Evolutionary conservation across 257 asterid genomes (phyloP).

Genomic region (Leonotis leonurus): DNA sequence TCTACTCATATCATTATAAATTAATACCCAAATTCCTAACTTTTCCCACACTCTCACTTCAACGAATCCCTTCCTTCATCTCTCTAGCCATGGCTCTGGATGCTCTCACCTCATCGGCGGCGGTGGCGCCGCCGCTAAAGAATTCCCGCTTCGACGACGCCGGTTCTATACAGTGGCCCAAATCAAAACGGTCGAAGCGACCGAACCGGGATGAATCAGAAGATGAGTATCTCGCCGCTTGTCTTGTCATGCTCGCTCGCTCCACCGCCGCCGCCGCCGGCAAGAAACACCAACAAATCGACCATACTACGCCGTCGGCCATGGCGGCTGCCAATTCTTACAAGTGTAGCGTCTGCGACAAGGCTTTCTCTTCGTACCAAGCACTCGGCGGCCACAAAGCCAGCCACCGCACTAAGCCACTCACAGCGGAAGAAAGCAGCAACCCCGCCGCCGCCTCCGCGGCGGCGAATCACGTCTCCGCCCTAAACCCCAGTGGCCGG

Average conservation of each 20-base stretch:
- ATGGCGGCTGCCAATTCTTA: conserved; percentile 14
- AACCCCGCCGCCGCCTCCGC: conserved; percentile 13
- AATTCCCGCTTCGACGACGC: conserved; percentile 18
- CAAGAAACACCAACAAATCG: background rate
- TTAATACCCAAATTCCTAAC: background rate
- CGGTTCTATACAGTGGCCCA: conserved; percentile 26
- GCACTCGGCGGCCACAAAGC: conserved; percentile 97
- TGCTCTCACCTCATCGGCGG: conserved; percentile 34
- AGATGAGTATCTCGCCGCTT: conserved; percentile 60
- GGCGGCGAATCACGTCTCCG: conserved; percentile 17
- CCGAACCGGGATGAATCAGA: conserved; percentile 22
- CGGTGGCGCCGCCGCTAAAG: conserved; percentile 16
- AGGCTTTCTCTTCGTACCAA: conserved; percentile 56
- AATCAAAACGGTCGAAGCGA: conserved; percentile 55
- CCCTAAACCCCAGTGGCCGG: conserved; percentile 49
- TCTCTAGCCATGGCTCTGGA: conserved; percentile 49
- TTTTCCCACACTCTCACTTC: conserved; percentile 23
- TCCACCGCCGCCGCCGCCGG: no score
- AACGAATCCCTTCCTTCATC: background rate
- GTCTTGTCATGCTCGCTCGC: conserved; percentile 66
- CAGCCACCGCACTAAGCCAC: conserved; percentile 60
- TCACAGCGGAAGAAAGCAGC: no score
- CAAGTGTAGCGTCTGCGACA: conserved; percentile 61
- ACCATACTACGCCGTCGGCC: background rate
- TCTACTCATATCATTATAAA: background rate